Evolutionary conservation across 176 grass and related monocot genomes (phyloP).

Genomic region (Aechmea fasciata): DNA sequence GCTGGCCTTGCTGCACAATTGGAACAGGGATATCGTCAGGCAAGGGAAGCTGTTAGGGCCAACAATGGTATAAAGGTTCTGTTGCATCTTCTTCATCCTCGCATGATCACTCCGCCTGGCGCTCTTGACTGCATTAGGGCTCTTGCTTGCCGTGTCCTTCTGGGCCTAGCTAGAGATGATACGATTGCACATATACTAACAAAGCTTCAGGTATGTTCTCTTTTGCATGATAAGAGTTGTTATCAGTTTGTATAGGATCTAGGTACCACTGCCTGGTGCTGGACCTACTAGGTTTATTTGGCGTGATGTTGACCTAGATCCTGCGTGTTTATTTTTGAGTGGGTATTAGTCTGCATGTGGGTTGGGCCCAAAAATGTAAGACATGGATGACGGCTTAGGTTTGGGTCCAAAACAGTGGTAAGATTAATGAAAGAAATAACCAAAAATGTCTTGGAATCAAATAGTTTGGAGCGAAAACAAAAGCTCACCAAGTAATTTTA

Average conservation of each 20-base stretch:
- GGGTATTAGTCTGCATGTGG: too few relatives aligned
- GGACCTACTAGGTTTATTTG: too few relatives aligned
- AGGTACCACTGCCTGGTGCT: too few relatives aligned
- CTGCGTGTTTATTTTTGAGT: too few relatives aligned
- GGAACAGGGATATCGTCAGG: constrained; percentile 94
- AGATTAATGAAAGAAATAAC: too few relatives aligned
- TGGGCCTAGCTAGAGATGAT: constrained; percentile 91
- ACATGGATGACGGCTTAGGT: neutral
- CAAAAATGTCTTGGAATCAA: too few relatives aligned
- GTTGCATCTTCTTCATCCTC: constrained; percentile 75
- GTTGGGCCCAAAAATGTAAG: too few relatives aligned
- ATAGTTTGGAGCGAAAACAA: neutral
- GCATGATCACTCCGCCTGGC: constrained; percentile 82
- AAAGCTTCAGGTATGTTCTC: constrained; percentile 66
- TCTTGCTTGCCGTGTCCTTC: constrained; percentile 87
- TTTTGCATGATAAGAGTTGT: neutral
- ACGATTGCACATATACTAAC: constrained; percentile 95
- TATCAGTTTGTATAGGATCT: too few relatives aligned
- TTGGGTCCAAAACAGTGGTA: neutral
- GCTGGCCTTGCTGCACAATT: constrained; percentile 95
- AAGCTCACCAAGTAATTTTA: neutral
- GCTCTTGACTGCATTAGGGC: constrained; percentile 84
- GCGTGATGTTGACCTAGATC: too few relatives aligned
- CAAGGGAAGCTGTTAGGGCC: constrained; percentile 83
- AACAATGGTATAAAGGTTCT: constrained; percentile 98